phyloP scores from a whole-genome alignment of 163 green algal genomes.

The Chloromonas sp. region DNA sequence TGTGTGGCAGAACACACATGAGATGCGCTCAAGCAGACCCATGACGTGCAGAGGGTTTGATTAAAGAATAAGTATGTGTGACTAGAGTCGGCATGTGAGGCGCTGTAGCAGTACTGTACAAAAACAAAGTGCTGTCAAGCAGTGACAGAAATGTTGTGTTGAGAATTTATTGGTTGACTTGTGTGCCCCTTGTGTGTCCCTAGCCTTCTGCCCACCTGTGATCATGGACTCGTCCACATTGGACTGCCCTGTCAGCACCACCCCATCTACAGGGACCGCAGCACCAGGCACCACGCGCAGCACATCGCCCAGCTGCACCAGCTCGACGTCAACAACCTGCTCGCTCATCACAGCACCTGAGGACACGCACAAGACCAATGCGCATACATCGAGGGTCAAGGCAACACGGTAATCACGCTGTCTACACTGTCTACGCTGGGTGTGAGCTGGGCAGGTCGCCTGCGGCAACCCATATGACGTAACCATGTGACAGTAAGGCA shows the following conservation, averaged over 20 bases:
- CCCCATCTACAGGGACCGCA: conserved; percentile 15
- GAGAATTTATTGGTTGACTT: too few relatives aligned
- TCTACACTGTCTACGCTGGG: neutral
- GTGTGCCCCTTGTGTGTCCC: too few relatives aligned
- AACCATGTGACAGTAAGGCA: neutral
- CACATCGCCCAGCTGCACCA: conserved; percentile 30
- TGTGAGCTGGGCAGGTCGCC: too few relatives aligned
- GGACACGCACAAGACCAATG: neutral
- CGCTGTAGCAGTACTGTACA: too few relatives aligned
- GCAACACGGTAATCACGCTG: neutral
- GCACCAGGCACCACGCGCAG: neutral
- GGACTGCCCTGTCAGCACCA: conserved; percentile 47
- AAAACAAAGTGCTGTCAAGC: too few relatives aligned
- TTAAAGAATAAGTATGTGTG: too few relatives aligned
- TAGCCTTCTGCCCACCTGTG: conserved; percentile 17
- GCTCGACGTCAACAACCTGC: conserved; percentile 32
- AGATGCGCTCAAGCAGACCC: too few relatives aligned
- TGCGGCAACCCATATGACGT: neutral
- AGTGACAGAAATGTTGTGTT: too few relatives aligned
- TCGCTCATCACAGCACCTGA: conserved; percentile 11
- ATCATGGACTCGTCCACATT: conserved; percentile 58
- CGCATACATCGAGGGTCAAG: neutral
- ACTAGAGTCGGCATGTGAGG: too few relatives aligned
- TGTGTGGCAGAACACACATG: too few relatives aligned
- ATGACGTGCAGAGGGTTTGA: too few relatives aligned